Percentiles rank a stretch among this genome's conserved stretches.
phyloP scores from a whole-genome alignment of 2,329 filamentous ascomycete genomes.

The Plenodomus lindquistii region DNA sequence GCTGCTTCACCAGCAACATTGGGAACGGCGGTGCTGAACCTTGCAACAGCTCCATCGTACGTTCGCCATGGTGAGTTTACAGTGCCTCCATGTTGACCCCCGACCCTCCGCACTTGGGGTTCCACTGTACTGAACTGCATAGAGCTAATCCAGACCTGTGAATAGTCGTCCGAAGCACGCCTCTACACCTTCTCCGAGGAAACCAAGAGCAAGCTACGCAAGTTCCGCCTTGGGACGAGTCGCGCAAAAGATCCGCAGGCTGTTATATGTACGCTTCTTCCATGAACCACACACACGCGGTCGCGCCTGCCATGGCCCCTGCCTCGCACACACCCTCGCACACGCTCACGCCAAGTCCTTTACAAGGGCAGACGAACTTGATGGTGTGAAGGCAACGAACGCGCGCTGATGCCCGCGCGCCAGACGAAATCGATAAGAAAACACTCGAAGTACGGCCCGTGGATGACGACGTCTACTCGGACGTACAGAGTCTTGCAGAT shows the following conservation, averaged over 20 bases:
- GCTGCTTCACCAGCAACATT: neutral
- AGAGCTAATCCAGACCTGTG: constrained; percentile 3
- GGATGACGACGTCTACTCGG: constrained; percentile 79
- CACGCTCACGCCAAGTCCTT: neutral
- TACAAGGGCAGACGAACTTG: neutral
- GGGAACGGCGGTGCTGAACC: neutral
- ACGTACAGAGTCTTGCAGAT: constrained; percentile 78
- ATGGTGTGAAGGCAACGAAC: too few species aligned
- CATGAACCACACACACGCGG: neutral
- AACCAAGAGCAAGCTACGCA: constrained; percentile 86
- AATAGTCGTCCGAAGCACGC: constrained; percentile 74
- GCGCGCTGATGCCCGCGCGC: constrained; percentile 36
- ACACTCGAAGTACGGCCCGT: constrained; percentile 87
- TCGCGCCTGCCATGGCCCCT: constrained; percentile 3
- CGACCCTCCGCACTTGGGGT: neutral
- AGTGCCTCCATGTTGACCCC: neutral
- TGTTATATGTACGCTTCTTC: constrained; percentile 76
- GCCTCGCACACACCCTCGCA: neutral
- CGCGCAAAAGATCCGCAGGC: constrained; percentile 85
- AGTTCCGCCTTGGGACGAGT: constrained; percentile 91
- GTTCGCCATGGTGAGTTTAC: neutral
- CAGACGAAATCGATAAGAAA: constrained; percentile 88
- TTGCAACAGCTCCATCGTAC: neutral
- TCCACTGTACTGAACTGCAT: constrained; percentile 1
- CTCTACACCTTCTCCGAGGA: constrained; percentile 92